phyloP scores from a whole-genome alignment of 257 asterid genomes.

The Solanum sejunctum region DNA sequence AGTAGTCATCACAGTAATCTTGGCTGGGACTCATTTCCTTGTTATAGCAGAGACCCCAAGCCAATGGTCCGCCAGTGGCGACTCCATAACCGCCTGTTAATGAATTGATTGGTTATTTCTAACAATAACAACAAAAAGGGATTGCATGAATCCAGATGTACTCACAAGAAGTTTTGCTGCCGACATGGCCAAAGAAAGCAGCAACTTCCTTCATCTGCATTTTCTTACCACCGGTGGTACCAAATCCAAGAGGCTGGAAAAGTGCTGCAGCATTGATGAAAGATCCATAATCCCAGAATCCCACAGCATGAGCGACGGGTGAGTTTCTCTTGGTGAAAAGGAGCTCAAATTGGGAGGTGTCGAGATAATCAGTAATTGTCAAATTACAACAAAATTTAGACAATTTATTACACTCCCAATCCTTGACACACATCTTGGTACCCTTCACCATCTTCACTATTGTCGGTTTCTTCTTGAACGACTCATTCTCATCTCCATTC shows the following conservation, averaged over 20 bases:
- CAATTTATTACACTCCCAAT: constrained; percentile 60
- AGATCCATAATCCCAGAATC: constrained; percentile 70
- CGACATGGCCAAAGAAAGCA: constrained; percentile 85
- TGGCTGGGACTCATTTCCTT: constrained; percentile 37
- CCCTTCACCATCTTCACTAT: constrained; percentile 50
- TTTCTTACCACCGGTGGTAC: constrained; percentile 65
- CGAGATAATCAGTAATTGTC: constrained; percentile 61
- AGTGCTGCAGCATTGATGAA: constrained; percentile 60
- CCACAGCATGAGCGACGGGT: constrained; percentile 67
- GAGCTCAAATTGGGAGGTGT: constrained; percentile 58
- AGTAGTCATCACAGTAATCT: constrained; percentile 26
- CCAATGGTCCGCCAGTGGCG: constrained; percentile 91
- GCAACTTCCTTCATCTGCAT: constrained; percentile 64
- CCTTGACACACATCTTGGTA: constrained; percentile 51
- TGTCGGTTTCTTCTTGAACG: constrained; percentile 18
- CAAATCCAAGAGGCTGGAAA: constrained; percentile 73
- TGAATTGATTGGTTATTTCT: no score
- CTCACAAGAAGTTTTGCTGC: constrained; percentile 73
- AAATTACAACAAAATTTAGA: constrained; percentile 65
- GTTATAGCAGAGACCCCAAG: constrained; percentile 90
- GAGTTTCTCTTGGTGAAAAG: constrained; percentile 61
- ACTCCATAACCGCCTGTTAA: constrained; percentile 79
- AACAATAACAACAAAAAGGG: no score
- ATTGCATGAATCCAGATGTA: no score
- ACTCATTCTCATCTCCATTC: constrained; percentile 12